A percentile compares a stretch with the other conserved stretches of the same genome.
These are phyloP conservation scores for maize (Zea mays) DNA, from an alignment of 176 grass and related monocot species.

Conservation along the genomic window DNA sequence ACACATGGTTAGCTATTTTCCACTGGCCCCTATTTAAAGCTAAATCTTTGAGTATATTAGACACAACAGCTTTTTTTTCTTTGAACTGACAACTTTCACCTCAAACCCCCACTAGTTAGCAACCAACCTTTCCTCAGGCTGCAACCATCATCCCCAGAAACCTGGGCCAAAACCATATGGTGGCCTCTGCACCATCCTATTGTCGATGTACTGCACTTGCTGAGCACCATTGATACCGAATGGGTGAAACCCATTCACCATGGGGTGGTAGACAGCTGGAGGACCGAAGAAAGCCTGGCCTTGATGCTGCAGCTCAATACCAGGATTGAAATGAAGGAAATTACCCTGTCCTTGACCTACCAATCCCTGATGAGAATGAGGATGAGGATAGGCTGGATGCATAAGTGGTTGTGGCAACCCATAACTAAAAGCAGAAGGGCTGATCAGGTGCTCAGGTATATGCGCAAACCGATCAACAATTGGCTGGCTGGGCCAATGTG, in stretches of 20 bases:
- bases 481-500: conserved; percentile 15
- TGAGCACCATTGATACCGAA: conserved; percentile 30
- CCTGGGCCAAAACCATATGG: conserved; percentile 27
- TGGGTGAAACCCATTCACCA: not conserved
- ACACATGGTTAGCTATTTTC: not conserved
- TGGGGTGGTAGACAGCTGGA: conserved; percentile 1
- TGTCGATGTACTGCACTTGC: conserved; percentile 10
- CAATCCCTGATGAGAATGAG: conserved; percentile 10
- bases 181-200: conserved; percentile 12
- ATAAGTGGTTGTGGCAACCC: conserved; percentile 20
- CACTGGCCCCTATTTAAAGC: too few relatives aligned
- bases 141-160: conserved; percentile 34
- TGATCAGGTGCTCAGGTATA: not conserved
- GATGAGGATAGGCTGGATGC: conserved; percentile 32
- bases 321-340: conserved; percentile 29
- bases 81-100: not conserved
- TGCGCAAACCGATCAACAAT: conserved; percentile 13
- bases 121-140: conserved; percentile 1
- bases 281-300: conserved; percentile 30
- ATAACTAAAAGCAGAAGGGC: conserved; percentile 7
- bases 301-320: conserved; percentile 36
- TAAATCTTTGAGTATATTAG: too few relatives aligned
- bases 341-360: conserved; percentile 26
- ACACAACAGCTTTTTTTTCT: not conserved
- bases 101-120: not conserved